These are phyloP conservation scores for Larix kaempferi DNA, from an alignment of 75 land plant genomes.

Conservation along the genomic window DNA sequence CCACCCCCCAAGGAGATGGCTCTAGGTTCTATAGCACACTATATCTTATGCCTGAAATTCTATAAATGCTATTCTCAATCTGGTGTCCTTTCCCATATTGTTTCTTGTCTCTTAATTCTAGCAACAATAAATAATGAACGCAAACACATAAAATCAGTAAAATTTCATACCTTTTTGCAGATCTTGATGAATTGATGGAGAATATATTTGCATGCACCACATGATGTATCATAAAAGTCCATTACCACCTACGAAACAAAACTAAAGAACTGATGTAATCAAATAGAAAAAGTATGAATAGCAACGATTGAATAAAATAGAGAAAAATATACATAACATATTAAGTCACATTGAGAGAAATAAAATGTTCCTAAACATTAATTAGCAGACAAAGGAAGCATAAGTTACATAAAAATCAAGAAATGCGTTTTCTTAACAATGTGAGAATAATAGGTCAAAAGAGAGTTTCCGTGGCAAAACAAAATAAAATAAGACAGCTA, in stretches of 20 bases:
- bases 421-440: background rate
- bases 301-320: background rate
- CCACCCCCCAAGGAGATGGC: too few relatives aligned
- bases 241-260: constrained; percentile 25
- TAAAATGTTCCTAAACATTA: background rate
- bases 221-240: constrained; percentile 33
- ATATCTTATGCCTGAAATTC: too few relatives aligned
- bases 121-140: too few relatives aligned
- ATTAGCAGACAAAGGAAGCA: background rate
- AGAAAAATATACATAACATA: background rate
- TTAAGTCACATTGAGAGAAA: background rate
- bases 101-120: too few relatives aligned
- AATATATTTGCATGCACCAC: constrained; percentile 36
- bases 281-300: background rate
- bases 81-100: too few relatives aligned
- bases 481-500: too few relatives aligned
- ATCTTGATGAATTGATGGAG: constrained; percentile 28
- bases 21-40: too few relatives aligned
- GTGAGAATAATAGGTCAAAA: background rate
- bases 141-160: too few relatives aligned
- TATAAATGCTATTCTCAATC: too few relatives aligned
- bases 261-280: background rate
- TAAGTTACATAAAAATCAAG: background rate
- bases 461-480: background rate
- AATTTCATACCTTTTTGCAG: constrained; percentile 26